Percentiles rank a stretch among this genome's conserved stretches.
Evolutionary conservation across 1,139 yeast genomes (phyloP).

Genomic region (Candida glucosophila): DNA sequence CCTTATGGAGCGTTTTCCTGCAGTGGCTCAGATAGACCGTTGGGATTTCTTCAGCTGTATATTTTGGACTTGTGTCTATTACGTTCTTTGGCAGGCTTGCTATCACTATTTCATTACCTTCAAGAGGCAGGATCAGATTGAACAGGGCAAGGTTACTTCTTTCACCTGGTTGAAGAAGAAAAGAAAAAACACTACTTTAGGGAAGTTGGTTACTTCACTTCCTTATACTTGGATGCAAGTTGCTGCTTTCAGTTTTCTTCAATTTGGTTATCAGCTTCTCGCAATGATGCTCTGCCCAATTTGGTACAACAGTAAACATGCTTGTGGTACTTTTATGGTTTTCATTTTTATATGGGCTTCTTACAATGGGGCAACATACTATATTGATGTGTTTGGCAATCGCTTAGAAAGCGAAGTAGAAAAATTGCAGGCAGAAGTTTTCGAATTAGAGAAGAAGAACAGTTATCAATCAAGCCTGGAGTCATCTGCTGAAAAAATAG

Average conservation of each 20-base stretch:
- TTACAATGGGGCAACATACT: slow-evolving; percentile 91
- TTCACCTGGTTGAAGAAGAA: slow-evolving; percentile 76
- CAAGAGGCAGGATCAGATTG: slow-evolving; percentile 68
- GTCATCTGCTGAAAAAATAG: too few species aligned
- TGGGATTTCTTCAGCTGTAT: slow-evolving; percentile 74
- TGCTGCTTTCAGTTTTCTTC: slow-evolving; percentile 76
- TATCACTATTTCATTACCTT: slow-evolving; percentile 92
- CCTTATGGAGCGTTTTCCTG: slow-evolving; percentile 61
- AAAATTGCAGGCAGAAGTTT: slow-evolving; percentile 61
- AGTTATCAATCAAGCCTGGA: too few species aligned
- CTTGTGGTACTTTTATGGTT: slow-evolving; percentile 62
- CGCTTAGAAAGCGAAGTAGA: slow-evolving; percentile 77
- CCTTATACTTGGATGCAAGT: slow-evolving; percentile 82
- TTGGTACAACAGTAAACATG: slow-evolving; percentile 64
- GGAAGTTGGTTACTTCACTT: slow-evolving; percentile 70
- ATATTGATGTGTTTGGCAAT: slow-evolving; percentile 84
- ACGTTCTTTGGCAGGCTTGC: slow-evolving; percentile 82
- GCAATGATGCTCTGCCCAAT: slow-evolving; percentile 88
- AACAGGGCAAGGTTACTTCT: slow-evolving; percentile 79
- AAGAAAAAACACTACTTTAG: slow-evolving; percentile 56
- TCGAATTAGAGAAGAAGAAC: slow-evolving; percentile 45
- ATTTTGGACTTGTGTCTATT: slow-evolving; percentile 72
- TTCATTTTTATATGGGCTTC: slow-evolving; percentile 72
- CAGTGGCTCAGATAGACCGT: slow-evolving; percentile 54
- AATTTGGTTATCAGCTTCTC: slow-evolving; percentile 77